Evolutionary conservation across 345 rosid genomes (phyloP).

Genomic region (Turnera subulata): DNA sequence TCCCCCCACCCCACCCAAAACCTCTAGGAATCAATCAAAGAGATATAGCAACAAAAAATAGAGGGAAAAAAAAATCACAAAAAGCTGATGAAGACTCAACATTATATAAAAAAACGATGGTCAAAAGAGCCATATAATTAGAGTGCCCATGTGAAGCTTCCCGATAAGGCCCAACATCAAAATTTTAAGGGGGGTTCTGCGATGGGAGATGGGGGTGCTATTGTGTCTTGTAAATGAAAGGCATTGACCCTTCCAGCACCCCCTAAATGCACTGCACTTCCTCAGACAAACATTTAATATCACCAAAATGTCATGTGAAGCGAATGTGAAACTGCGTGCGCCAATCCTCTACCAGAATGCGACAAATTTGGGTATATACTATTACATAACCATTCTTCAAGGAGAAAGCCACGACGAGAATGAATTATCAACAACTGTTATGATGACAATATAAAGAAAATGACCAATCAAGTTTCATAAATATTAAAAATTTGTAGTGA

Average conservation of each 20-base stretch:
- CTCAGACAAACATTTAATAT: slow-evolving; percentile 6
- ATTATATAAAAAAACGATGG: not conserved
- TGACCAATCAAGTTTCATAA: too few species aligned
- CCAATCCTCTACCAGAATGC: not conserved
- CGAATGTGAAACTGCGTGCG: not conserved
- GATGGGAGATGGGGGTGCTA: not conserved
- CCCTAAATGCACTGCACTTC: slow-evolving; percentile 1
- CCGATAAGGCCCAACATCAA: slow-evolving; percentile 10
- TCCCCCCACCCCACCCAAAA: too few species aligned
- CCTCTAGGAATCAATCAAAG: not conserved
- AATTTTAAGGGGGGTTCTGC: slow-evolving; percentile 3
- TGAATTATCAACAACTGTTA: too few species aligned
- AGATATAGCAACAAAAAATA: not conserved
- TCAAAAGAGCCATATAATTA: not conserved
- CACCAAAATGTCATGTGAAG: not conserved
- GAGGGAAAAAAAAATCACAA: not conserved
- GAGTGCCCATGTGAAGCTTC: slow-evolving; percentile 16
- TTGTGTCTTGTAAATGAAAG: slow-evolving; percentile 10
- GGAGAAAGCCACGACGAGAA: too few species aligned
- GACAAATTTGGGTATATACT: not conserved
- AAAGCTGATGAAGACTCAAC: too few species aligned
- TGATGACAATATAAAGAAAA: too few species aligned
- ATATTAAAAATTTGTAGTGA: too few species aligned
- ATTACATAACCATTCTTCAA: not conserved
- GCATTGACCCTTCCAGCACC: not conserved